A percentile compares a stretch with the other conserved stretches of the same genome.
Evolutionary conservation across 2,329 filamentous ascomycete genomes (phyloP).

Genomic region (Orbilia quercus): DNA sequence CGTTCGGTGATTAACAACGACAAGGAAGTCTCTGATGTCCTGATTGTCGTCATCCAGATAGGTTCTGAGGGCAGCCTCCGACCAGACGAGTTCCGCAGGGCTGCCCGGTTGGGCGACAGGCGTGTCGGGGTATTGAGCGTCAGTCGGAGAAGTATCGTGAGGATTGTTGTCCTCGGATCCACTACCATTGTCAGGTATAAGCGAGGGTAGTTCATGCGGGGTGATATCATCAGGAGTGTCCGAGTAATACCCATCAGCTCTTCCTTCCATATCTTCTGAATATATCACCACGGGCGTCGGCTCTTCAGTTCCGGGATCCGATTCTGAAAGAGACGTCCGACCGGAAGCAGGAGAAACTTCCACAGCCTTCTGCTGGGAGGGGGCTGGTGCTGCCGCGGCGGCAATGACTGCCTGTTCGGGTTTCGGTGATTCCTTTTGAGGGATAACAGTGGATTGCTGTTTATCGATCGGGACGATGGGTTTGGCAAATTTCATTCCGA

Average conservation of each 20-base stretch:
- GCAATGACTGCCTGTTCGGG: conserved; percentile 19
- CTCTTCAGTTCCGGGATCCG: conserved; percentile 28
- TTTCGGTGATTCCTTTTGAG: conserved; percentile 24
- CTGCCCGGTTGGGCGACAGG: conserved; percentile 70
- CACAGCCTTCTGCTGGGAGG: conserved; percentile 12
- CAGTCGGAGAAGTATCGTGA: conserved; percentile 61
- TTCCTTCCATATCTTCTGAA: conserved; percentile 50
- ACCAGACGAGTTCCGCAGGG: conserved; percentile 77
- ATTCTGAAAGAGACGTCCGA: conserved; percentile 31
- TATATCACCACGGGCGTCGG: conserved; percentile 32
- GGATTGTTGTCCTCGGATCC: conserved; percentile 57
- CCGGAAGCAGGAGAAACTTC: conserved; percentile 41
- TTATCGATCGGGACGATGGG: conserved; percentile 45
- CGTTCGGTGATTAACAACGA: conserved; percentile 91
- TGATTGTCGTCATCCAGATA: conserved; percentile 88
- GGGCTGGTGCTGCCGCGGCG: conserved; percentile 14
- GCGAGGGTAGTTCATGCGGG: conserved; percentile 56
- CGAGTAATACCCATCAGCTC: conserved; percentile 57
- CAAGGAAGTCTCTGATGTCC: conserved; percentile 87
- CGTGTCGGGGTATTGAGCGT: conserved; percentile 63
- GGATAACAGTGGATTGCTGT: conserved; percentile 50
- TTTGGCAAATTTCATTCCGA: conserved; percentile 52
- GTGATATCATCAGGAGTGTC: conserved; percentile 57
- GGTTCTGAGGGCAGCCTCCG: conserved; percentile 82
- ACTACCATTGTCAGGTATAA: conserved; percentile 57